These are phyloP conservation scores for Trametes cinnabarina DNA, from an alignment of 768 basidiomycete genomes.

Conservation along the genomic window DNA sequence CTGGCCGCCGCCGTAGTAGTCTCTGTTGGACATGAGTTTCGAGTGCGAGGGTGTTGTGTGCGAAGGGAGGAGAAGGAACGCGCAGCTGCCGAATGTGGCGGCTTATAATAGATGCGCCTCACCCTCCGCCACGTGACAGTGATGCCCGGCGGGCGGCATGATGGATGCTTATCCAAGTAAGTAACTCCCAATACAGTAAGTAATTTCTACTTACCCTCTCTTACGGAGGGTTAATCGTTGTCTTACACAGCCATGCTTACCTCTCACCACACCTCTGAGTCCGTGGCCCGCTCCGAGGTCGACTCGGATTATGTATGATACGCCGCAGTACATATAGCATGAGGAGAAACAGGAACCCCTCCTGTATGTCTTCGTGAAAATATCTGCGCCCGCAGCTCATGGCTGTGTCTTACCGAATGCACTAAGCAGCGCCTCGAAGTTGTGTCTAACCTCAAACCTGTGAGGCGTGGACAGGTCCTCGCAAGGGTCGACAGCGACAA, in stretches of 20 bases:
- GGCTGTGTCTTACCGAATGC: not conserved
- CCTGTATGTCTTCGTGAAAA: not conserved
- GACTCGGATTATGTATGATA: not conserved
- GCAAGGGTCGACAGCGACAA: too few relatives aligned
- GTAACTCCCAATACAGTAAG: too few relatives aligned
- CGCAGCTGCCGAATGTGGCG: conserved; percentile 5
- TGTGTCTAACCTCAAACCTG: too few relatives aligned
- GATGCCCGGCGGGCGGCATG: not conserved
- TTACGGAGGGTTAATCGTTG: too few relatives aligned
- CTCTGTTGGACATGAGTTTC: conserved; percentile 57
- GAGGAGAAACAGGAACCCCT: not conserved
- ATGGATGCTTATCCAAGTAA: not conserved
- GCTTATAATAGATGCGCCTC: conserved; percentile 10
- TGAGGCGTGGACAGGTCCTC: too few relatives aligned
- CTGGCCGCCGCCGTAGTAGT: conserved; percentile 60
- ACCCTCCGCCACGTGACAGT: conserved; percentile 4
- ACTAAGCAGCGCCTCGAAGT: too few relatives aligned
- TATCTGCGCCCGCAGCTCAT: not conserved
- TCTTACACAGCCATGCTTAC: too few relatives aligned
- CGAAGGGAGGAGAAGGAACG: conserved; percentile 5
- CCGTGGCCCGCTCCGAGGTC: not conserved
- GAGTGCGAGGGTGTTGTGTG: not conserved
- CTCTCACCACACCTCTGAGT: too few relatives aligned
- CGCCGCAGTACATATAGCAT: not conserved
- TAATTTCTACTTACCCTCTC: too few relatives aligned